Evolutionary conservation across 257 asterid species (phyloP).

Genomic region (Solanum rostratum): DNA sequence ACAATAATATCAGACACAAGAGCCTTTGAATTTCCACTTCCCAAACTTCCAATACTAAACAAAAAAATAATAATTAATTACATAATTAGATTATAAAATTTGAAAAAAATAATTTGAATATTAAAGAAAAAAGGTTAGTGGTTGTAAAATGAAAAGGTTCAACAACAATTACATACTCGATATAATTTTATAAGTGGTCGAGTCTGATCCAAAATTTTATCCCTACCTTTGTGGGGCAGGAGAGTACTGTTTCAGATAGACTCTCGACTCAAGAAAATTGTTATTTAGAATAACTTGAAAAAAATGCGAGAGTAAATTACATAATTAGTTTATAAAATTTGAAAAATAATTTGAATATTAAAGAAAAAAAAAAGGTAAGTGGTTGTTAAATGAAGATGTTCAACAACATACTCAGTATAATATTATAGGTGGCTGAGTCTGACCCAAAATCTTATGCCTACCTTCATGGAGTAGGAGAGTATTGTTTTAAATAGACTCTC

Average conservation of each 20-base stretch:
- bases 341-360: background rate
- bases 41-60: slow-evolving; percentile 70
- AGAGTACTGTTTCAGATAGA: background rate
- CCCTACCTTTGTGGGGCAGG: background rate
- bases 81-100: background rate
- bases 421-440: background rate
- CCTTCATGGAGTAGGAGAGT: background rate
- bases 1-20: slow-evolving; percentile 42
- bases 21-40: slow-evolving; percentile 35
- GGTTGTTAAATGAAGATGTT: background rate
- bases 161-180: too few relatives aligned
- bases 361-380: background rate
- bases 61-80: background rate
- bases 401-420: too few relatives aligned
- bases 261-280: too few relatives aligned
- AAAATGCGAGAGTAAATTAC: background rate
- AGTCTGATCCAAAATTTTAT: background rate
- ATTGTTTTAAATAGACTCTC: fast-evolving
- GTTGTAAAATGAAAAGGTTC: background rate
- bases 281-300: too few relatives aligned
- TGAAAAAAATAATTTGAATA: background rate
- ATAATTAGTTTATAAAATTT: background rate
- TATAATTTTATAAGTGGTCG: background rate
- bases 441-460: too few relatives aligned
- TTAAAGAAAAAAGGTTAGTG: background rate